Evolutionary conservation across 371 early-diverging fungal genomes (phyloP).

Genomic region (Enteropsectra breve): DNA sequence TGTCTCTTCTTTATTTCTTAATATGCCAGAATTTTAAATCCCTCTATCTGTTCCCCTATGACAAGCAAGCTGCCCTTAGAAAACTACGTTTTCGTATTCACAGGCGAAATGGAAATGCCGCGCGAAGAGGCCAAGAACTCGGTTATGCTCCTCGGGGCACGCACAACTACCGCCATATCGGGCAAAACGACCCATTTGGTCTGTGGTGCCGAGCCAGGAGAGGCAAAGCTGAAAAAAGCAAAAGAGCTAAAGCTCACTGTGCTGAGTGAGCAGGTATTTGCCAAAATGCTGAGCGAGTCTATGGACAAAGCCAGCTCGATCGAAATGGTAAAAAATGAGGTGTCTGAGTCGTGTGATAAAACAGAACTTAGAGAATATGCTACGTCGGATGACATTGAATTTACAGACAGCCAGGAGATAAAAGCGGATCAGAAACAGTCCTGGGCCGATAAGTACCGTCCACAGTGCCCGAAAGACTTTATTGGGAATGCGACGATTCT

Average conservation of each 20-base stretch:
- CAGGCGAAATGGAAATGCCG: constrained; percentile 44
- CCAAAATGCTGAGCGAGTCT: constrained; percentile 64
- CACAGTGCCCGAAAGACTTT: constrained; percentile 69
- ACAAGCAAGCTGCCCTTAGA: constrained; percentile 24
- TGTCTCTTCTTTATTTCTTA: too few relatives aligned
- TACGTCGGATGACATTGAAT: too few relatives aligned
- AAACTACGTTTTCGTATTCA: constrained; percentile 50
- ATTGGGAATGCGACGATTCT: constrained; percentile 75
- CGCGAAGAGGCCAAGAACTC: constrained; percentile 49
- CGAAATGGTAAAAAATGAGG: constrained; percentile 34
- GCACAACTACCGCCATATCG: constrained; percentile 71
- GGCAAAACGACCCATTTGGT: constrained; percentile 79
- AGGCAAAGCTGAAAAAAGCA: constrained; percentile 74
- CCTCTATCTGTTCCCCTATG: too few relatives aligned
- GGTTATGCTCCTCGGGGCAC: constrained; percentile 62
- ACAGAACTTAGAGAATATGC: constrained; percentile 9
- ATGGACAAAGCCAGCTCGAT: constrained; percentile 10
- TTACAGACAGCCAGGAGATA: constrained; percentile 11
- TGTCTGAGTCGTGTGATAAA: not conserved
- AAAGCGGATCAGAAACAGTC: constrained; percentile 48
- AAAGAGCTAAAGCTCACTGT: constrained; percentile 65
- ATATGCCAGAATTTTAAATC: too few relatives aligned
- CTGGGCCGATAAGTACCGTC: constrained; percentile 93
- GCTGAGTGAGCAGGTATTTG: constrained; percentile 76
- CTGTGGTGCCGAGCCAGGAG: constrained; percentile 77